Evolutionary conservation across 306 rosid genomes (phyloP), one percentile per base, ranked within the genome.

Genomic region (Fagus sylvatica): DNA sequence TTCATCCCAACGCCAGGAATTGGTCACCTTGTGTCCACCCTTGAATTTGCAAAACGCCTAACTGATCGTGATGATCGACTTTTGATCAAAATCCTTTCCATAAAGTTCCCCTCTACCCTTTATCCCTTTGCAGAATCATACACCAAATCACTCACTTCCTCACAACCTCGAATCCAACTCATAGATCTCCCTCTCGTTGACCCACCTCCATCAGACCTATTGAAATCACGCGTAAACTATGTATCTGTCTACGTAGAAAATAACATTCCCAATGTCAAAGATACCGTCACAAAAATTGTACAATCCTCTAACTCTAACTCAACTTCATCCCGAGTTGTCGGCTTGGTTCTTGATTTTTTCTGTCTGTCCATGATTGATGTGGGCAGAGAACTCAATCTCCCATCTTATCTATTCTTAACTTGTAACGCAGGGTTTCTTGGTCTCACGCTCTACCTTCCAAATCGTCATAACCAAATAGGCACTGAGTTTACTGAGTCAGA

Each of bases 261-360:
- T 13, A 66, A 72, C 39, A 51, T 76, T 2, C 77, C 82, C 48
- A 75, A 79, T 16, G 84, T 84, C 41, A 79, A 65, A 71, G 62
- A 75, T 8, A 55, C 54, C 3, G 37, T 65, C 55, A 76, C 74
- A 7, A 16, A 64, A 19, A 56, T 88, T 12, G 36, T 86, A n/a
- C n/a, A n/a, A 15, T 79, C 86, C 9, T 77, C 76, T 0, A 6
- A 16, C 39, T 70, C 69, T 69, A 37, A 6, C 43, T 28, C 79
- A 22, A 62, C 43, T 57, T 78, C 88, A 53, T 54, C 55, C 33
- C 71, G 59, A 2, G 71, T 83, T 74, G 75, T 75, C 16, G 87
- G 74, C 4, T 76, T 91, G 80, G 79, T 90, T 53, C 74, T 90
- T 53, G 89, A 88, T 83, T 78, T 90, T 65, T 79, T 90, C 46